A percentile compares a stretch with the other conserved stretches of the same genome.
Conservation (phyloP, 768 basidiomycete genomes). For the Suillus plorans region DNA sequence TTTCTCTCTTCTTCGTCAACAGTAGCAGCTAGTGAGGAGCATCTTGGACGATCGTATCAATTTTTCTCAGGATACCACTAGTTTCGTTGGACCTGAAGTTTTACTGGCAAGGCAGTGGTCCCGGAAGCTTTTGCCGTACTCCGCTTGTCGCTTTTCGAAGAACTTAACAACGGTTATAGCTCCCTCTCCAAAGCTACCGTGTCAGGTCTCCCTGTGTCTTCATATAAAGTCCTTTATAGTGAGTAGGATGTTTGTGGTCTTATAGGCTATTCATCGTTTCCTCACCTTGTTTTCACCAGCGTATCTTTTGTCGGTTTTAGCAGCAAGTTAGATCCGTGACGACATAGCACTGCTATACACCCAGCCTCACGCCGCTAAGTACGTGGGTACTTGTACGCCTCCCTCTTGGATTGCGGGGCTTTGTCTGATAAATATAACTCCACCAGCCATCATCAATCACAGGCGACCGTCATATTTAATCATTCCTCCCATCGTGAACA, state of each 20-base stretch:
- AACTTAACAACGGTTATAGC: conserved; percentile 3
- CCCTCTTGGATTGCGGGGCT: background rate
- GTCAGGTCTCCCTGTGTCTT: background rate
- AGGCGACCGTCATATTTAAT: background rate
- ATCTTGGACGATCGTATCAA: background rate
- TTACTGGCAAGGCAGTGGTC: too few species aligned
- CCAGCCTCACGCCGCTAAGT: background rate
- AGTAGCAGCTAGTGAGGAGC: background rate
- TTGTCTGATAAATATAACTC: background rate
- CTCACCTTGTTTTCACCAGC: background rate
- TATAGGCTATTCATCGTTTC: too few species aligned
- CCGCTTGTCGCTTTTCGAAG: background rate
- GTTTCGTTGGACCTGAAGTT: background rate
- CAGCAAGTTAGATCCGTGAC: background rate
- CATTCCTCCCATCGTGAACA: conserved; percentile 1
- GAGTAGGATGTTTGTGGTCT: background rate
- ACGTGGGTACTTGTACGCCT: background rate
- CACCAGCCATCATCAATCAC: background rate
- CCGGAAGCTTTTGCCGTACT: background rate
- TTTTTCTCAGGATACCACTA: background rate
- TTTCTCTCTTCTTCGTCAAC: background rate
- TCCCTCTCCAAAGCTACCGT: background rate
- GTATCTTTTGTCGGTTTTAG: background rate
- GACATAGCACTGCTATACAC: background rate
- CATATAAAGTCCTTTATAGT: background rate